Percentiles rank a stretch among this genome's conserved stretches.
Evolutionary conservation across 1,284 basidiomycete genomes (phyloP).

Genomic region (Rhizoctonia solani): DNA sequence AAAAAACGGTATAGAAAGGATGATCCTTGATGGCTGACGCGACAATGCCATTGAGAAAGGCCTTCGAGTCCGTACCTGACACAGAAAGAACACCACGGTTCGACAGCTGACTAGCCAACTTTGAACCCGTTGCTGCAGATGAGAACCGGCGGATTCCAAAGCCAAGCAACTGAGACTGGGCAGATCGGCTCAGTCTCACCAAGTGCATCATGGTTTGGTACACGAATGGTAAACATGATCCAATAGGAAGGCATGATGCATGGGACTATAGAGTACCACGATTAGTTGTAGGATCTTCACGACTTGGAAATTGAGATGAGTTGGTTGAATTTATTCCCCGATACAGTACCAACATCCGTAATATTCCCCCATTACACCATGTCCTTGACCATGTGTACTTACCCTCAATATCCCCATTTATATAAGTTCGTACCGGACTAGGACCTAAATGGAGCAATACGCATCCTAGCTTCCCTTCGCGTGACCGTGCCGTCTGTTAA

Average conservation of each 20-base stretch:
- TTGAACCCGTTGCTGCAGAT: background rate
- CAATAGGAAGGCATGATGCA: background rate
- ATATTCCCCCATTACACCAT: background rate
- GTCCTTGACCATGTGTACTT: background rate
- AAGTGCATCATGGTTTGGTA: slow-evolving; percentile 4
- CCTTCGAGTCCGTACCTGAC: slow-evolving; percentile 75
- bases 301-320: background rate
- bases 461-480: slow-evolving; percentile 4
- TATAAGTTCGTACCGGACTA: background rate
- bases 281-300: background rate
- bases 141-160: background rate
- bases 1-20: slow-evolving; percentile 74
- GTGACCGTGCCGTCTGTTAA: slow-evolving; percentile 18
- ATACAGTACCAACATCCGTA: background rate
- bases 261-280: slow-evolving; percentile 18
- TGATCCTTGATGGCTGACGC: slow-evolving; percentile 59
- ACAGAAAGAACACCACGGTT: slow-evolving; percentile 73
- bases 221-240: background rate
- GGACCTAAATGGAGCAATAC: slow-evolving; percentile 2
- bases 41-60: slow-evolving; percentile 89
- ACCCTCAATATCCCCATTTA: slow-evolving; percentile 22
- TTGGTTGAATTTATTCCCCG: background rate
- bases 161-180: background rate
- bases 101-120: slow-evolving; percentile 47
- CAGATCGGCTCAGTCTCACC: background rate